phyloP scores from a whole-genome alignment of 2,329 filamentous ascomycete genomes.

The Nakataea oryzae region DNA sequence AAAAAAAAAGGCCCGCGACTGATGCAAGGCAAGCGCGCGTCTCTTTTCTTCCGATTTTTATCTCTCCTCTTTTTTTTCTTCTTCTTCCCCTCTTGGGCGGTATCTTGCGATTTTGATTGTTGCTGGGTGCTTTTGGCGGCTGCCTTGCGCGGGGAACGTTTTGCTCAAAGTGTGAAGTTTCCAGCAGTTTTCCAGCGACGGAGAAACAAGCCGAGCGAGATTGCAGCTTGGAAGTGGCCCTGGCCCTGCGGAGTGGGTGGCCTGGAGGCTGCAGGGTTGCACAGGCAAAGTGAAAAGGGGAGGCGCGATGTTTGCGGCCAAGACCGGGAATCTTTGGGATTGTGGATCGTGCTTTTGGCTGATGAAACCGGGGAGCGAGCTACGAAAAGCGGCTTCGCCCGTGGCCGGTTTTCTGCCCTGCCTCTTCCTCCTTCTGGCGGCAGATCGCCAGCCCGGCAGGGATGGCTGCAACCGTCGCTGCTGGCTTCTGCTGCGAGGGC shows the following conservation, averaged over 20 bases:
- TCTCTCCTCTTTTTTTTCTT: neutral
- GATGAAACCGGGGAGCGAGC: constrained; percentile 1
- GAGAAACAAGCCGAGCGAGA: neutral
- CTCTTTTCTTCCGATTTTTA: neutral
- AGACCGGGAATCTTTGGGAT: neutral
- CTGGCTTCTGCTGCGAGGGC: neutral
- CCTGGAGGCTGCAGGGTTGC: neutral
- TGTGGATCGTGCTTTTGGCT: constrained; percentile 1
- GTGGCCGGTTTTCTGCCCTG: neutral
- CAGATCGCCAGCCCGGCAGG: neutral
- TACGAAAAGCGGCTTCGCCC: neutral
- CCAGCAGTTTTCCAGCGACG: neutral
- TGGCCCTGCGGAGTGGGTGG: neutral
- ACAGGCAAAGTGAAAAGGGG: neutral
- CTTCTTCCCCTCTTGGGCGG: neutral
- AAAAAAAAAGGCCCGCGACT: constrained; percentile 16
- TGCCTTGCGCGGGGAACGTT: neutral
- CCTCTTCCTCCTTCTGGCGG: neutral
- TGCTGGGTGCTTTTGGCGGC: neutral
- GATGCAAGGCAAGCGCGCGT: constrained; percentile 24
- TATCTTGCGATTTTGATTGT: neutral
- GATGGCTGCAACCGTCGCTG: neutral
- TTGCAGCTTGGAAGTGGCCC: neutral
- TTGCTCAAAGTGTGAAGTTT: neutral
- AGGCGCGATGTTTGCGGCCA: constrained; percentile 2